Evolutionary conservation across 495 filamentous ascomycete species (phyloP).

Genomic region (Aspergillus bertholletiae): DNA sequence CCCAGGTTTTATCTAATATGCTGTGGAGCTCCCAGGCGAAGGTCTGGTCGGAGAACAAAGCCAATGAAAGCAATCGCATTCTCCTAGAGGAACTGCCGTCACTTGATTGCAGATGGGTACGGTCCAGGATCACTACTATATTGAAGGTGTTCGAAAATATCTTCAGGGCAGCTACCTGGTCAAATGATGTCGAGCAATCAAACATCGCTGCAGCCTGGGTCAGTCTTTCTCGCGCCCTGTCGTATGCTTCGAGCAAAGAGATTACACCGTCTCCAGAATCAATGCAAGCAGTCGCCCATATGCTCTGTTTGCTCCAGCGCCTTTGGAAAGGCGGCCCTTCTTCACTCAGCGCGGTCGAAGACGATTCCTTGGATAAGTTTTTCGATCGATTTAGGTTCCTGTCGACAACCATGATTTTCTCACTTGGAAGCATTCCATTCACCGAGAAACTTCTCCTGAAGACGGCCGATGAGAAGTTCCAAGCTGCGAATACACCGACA

Average conservation of each 20-base stretch:
- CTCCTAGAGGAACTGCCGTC: slow-evolving; percentile 69
- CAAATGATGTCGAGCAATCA: slow-evolving; percentile 37
- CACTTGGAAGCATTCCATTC: slow-evolving; percentile 70
- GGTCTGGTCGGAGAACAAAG: slow-evolving; percentile 69
- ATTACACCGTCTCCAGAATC: slow-evolving; percentile 83
- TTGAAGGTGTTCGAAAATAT: slow-evolving; percentile 62
- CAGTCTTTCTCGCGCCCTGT: slow-evolving; percentile 63
- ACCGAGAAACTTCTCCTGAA: slow-evolving; percentile 65
- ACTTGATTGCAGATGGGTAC: slow-evolving; percentile 84
- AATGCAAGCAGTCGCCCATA: slow-evolving; percentile 69
- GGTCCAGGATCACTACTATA: slow-evolving; percentile 59
- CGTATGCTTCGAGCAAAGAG: slow-evolving; percentile 79
- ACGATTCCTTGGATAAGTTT: slow-evolving; percentile 41
- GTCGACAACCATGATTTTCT: slow-evolving; percentile 56
- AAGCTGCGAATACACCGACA: slow-evolving; percentile 48
- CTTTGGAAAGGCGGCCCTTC: slow-evolving; percentile 55
- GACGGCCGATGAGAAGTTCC: slow-evolving; percentile 38
- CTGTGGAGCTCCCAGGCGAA: slow-evolving; percentile 62
- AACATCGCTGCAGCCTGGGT: slow-evolving; percentile 62
- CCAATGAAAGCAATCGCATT: slow-evolving; percentile 53
- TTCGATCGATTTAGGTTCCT: slow-evolving; percentile 58
- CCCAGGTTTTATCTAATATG: slow-evolving; percentile 62
- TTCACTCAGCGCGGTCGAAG: slow-evolving; percentile 33
- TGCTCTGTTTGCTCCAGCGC: slow-evolving; percentile 62
- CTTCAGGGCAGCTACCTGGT: slow-evolving; percentile 54